phyloP scores from a whole-genome alignment of 805 yeast species.

The Candida tallmaniae region DNA sequence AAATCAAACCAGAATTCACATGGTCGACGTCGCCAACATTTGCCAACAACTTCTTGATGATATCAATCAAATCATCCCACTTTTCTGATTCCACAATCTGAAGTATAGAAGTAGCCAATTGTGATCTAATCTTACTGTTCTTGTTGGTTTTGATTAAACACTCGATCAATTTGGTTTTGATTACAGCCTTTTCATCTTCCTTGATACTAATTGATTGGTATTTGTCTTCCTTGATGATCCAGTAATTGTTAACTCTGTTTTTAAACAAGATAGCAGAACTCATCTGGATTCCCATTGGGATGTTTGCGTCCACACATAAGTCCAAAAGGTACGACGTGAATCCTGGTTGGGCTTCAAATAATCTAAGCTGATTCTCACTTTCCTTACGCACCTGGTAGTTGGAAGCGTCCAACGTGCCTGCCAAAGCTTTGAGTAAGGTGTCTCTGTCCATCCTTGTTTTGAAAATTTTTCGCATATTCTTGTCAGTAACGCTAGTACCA shows the following conservation, averaged over 20 bases:
- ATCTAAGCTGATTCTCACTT: conserved; percentile 48
- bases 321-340: conserved; percentile 53
- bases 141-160: conserved; percentile 38
- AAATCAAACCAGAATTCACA: conserved; percentile 36
- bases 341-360: conserved; percentile 53
- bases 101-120: conserved; percentile 54
- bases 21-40: conserved; percentile 33
- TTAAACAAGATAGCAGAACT: conserved; percentile 43
- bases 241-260: conserved; percentile 34
- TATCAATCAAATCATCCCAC: conserved; percentile 35
- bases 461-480: too few relatives aligned
- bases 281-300: conserved; percentile 33
- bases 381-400: conserved; percentile 45
- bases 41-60: conserved; percentile 34
- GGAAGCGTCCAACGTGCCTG: conserved; percentile 49
- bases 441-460: conserved; percentile 41
- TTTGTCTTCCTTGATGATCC: conserved; percentile 31
- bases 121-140: conserved; percentile 43
- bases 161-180: conserved; percentile 40
- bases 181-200: conserved; percentile 30
- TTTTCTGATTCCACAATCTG: conserved; percentile 47
- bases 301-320: conserved; percentile 41
- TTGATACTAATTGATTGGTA: conserved; percentile 18
- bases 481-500: too few relatives aligned
- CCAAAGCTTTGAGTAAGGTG: conserved; percentile 44